These are phyloP conservation scores for Aspergillus cristatus DNA, from an alignment of 495 filamentous ascomycete genomes.

Conservation along the genomic window DNA sequence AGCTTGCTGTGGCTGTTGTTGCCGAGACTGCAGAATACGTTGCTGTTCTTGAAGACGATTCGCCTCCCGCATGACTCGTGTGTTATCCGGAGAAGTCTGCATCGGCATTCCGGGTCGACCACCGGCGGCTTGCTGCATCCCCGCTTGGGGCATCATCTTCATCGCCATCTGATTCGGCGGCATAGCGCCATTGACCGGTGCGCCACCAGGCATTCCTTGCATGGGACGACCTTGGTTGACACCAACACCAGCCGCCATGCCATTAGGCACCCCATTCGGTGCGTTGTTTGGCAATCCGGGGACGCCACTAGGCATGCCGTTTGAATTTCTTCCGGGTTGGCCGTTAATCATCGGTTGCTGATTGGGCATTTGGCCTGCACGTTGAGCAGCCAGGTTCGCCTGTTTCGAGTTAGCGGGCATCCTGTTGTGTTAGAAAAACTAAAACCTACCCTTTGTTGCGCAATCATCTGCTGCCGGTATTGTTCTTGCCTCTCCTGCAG, in stretches of 20 bases:
- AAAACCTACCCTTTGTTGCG: slow-evolving; percentile 48
- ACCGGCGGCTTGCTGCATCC: slow-evolving; percentile 54
- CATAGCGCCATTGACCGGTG: slow-evolving; percentile 39
- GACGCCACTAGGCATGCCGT: slow-evolving; percentile 25
- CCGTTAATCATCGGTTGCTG: slow-evolving; percentile 35
- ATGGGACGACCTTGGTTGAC: slow-evolving; percentile 32
- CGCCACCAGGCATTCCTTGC: slow-evolving; percentile 30
- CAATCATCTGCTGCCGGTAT: slow-evolving; percentile 54
- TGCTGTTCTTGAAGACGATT: slow-evolving; percentile 56
- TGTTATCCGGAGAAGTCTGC: slow-evolving; percentile 42
- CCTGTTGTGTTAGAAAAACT: no score
- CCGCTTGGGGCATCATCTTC: slow-evolving; percentile 61
- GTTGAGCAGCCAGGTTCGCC: slow-evolving; percentile 34
- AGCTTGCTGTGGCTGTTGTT: slow-evolving; percentile 41
- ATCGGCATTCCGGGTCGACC: slow-evolving; percentile 51
- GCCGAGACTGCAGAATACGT: slow-evolving; percentile 55
- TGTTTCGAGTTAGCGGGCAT: slow-evolving; percentile 1
- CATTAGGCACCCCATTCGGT: slow-evolving; percentile 32
- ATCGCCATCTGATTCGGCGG: slow-evolving; percentile 47
- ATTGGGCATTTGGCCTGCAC: slow-evolving; percentile 33
- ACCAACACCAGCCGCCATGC: slow-evolving; percentile 24
- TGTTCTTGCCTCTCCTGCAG: slow-evolving; percentile 63
- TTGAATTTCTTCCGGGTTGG: slow-evolving; percentile 24
- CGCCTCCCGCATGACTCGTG: slow-evolving; percentile 49
- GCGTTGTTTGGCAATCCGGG: slow-evolving; percentile 23